Conservation (phyloP, 345 rosid species). For the Melaleuca quinquenervia region DNA sequence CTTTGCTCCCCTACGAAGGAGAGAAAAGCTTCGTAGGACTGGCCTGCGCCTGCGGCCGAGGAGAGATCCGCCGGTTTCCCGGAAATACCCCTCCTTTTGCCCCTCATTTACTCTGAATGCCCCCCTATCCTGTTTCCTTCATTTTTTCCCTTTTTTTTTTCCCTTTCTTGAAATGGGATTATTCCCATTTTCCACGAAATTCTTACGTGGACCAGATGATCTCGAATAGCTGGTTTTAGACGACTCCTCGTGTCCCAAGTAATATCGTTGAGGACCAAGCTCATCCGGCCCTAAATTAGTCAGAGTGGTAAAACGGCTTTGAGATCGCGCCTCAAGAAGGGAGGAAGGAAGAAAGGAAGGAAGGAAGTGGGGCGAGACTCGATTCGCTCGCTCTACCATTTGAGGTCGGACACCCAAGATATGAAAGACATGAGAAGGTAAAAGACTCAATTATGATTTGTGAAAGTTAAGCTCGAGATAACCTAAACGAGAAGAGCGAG, state of each 20-base stretch:
- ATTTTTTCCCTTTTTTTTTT: neutral
- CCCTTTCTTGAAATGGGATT: neutral
- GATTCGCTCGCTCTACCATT: no score
- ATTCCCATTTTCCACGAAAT: neutral
- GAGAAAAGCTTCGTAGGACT: neutral
- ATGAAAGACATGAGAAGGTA: no score
- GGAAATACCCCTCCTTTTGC: neutral
- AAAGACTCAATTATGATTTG: no score
- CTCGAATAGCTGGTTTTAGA: neutral
- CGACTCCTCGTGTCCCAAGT: accelerated
- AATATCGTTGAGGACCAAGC: neutral
- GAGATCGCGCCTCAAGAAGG: accelerated
- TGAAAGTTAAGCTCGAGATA: neutral
- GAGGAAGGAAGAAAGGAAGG: neutral
- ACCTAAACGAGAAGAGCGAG: accelerated
- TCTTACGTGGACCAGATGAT: neutral
- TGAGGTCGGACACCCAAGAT: no score
- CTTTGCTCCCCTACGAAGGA: neutral
- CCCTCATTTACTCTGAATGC: neutral
- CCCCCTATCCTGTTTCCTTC: neutral
- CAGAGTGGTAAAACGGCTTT: accelerated
- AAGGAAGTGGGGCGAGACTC: no score
- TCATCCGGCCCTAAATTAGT: neutral
- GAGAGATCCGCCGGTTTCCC: neutral
- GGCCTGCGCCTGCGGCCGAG: neutral